Evolutionary conservation across 176 grass and related monocot species (phyloP).

Genomic region (Cocos nucifera): DNA sequence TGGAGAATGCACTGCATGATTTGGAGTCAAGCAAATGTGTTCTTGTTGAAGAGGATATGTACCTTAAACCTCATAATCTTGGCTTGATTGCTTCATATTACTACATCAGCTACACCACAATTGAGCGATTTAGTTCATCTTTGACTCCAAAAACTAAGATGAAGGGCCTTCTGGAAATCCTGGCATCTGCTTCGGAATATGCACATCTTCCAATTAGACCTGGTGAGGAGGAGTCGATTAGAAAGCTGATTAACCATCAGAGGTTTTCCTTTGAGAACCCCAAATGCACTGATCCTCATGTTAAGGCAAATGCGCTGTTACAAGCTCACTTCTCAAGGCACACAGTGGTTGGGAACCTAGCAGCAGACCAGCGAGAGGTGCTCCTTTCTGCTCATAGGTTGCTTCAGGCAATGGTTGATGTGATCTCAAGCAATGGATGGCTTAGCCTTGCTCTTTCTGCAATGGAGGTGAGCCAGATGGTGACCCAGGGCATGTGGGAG

Average conservation of each 20-base stretch:
- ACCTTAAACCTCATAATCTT: constrained; percentile 89
- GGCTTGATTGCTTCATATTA: constrained; percentile 95
- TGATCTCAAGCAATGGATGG: constrained; percentile 91
- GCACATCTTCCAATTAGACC: constrained; percentile 61
- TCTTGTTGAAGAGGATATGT: constrained; percentile 90
- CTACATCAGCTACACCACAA: constrained; percentile 84
- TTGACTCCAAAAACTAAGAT: constrained; percentile 83
- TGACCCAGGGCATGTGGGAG: constrained; percentile 95
- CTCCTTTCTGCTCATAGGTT: constrained; percentile 78
- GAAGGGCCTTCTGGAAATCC: constrained; percentile 83
- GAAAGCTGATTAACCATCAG: constrained; percentile 78
- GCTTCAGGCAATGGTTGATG: constrained; percentile 98
- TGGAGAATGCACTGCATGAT: constrained; percentile 63
- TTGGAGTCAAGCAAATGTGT: constrained; percentile 82
- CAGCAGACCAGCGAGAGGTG: constrained; percentile 77
- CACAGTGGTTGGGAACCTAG: constrained; percentile 60
- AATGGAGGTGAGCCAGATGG: constrained; percentile 96
- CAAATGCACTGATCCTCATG: constrained; percentile 69
- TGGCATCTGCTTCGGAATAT: constrained; percentile 82
- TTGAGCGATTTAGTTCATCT: constrained; percentile 80
- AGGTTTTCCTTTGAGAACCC: constrained; percentile 92
- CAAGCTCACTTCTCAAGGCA: constrained; percentile 94
- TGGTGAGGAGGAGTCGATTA: constrained; percentile 76
- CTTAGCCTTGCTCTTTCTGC: constrained; percentile 74
- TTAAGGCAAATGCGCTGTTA: constrained; percentile 79